A percentile compares a stretch with the other conserved stretches of the same genome.
Evolutionary conservation across 257 asterid genomes (phyloP).

Genomic region (Ilex asprella): DNA sequence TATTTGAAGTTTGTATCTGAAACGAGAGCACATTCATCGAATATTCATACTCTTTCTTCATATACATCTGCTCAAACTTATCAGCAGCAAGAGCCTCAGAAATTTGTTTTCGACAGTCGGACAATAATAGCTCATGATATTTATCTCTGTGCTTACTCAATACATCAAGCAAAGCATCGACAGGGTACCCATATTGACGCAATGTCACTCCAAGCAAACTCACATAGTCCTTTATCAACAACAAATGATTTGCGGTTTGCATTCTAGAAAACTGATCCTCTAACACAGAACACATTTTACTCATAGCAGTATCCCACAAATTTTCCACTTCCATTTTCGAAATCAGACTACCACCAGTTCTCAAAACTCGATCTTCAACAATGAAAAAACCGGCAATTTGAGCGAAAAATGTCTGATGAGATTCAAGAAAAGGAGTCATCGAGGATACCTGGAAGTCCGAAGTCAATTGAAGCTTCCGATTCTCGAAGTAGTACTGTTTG

Average conservation of each 20-base stretch:
- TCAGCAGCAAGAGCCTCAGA: conserved; percentile 84
- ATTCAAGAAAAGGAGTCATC: conserved; percentile 89
- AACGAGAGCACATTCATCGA: conserved; percentile 88
- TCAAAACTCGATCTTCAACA: conserved; percentile 86
- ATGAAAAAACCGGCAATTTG: conserved; percentile 96
- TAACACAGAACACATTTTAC: conserved; percentile 91
- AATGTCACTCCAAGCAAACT: conserved; percentile 91
- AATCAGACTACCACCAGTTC: conserved; percentile 89
- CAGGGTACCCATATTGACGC: conserved; percentile 85
- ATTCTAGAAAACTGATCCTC: conserved; percentile 97
- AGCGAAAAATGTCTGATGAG: conserved; percentile 92
- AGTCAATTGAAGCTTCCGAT: conserved; percentile 84
- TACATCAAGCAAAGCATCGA: conserved; percentile 87
- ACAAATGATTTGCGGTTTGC: conserved; percentile 96
- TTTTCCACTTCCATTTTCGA: conserved; percentile 86
- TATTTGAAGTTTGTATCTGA: conserved; percentile 87
- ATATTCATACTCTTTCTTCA: conserved; percentile 96
- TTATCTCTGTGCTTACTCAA: conserved; percentile 92
- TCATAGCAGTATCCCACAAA: conserved; percentile 95
- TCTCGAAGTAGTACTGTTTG: conserved; percentile 84
- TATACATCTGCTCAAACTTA: conserved; percentile 94
- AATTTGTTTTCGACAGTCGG: conserved; percentile 88
- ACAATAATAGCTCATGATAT: conserved; percentile 80
- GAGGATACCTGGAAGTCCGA: conserved; percentile 99
- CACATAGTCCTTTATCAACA: conserved; percentile 92